Evolutionary conservation across 2,329 filamentous ascomycete genomes (phyloP), one percentile per base, ranked within the genome.

Genomic region (Cladorrhinum sp.): DNA sequence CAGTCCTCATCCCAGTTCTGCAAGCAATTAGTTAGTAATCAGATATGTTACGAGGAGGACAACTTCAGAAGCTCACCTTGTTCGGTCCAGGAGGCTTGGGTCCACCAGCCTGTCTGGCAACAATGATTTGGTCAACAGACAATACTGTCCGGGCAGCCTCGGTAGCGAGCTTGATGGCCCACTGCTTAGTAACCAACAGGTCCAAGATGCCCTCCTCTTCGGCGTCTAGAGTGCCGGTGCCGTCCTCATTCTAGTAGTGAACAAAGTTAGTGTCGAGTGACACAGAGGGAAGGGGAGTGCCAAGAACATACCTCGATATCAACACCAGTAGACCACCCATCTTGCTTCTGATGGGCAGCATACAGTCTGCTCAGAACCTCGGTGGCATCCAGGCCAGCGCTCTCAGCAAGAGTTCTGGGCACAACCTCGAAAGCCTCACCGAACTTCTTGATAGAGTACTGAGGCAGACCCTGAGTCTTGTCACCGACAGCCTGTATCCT

Each of bases 91-190:
- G 95, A 60, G 94, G 94, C 84, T 99, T 99, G 21, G 96, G 95
- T 39, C 95, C 95, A 73, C 95, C 95, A 53, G 96, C 95, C 80
- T 98, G 95, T 79, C 94, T 87, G 65, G 96, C 93, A 61, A 99
- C 95, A 73, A 99, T 99, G 73, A 99, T 99, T 80, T 99, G 96
- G 77, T 99, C 95, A 42, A 99, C 95, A 53, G 92, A 96, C 66
- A 99, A 81, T 28, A 99, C 90, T 53, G 95, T 99, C 71, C 95
- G 86, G 57, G 92, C 94, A 46, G 95, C 89, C 78, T 99, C 95
- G 23, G 94, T 97, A 39, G 95, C 96, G 66, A 99, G 83, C 80
- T 95, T 95, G 76, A 99, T 96, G 52, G 95, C 95, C 94, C 93
- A 98, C 73, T 87, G 88, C 84, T 99, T 99, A 67, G 90, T 87